phyloP scores from a whole-genome alignment of 176 grass and related monocot genomes.

The Lolium perenne region DNA sequence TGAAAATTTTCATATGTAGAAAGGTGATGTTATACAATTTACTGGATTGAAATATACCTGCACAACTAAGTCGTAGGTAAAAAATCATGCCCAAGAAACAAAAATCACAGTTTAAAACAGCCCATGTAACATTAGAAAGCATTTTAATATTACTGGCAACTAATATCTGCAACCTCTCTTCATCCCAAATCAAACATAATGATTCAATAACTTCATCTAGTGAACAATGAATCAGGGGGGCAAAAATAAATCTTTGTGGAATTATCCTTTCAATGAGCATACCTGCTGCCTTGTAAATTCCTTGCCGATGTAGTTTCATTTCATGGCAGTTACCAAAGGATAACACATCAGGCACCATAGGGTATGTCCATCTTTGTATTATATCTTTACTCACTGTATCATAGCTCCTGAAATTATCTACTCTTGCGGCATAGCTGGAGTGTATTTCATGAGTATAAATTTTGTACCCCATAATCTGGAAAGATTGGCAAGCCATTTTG shows the following conservation, averaged over 20 bases:
- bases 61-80: neutral
- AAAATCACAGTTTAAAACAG: constrained; percentile 7
- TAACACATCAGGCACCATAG: constrained; percentile 84
- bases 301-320: constrained; percentile 74
- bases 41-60: constrained; percentile 4
- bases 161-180: neutral
- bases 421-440: constrained; percentile 83
- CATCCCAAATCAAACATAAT: neutral
- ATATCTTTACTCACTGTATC: constrained; percentile 94
- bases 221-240: constrained; percentile 11
- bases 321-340: constrained; percentile 51
- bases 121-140: neutral
- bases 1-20: constrained; percentile 29
- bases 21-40: neutral
- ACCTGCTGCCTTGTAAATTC: constrained; percentile 91
- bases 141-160: neutral
- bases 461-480: constrained; percentile 98
- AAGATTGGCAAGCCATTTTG: constrained; percentile 18
- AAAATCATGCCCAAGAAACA: neutral
- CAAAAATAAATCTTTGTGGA: constrained; percentile 13
- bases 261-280: constrained; percentile 8
- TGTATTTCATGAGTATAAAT: constrained; percentile 95
- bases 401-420: constrained; percentile 96
- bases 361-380: constrained; percentile 89
- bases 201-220: neutral